Percentiles rank a stretch among this genome's conserved stretches.
These are phyloP conservation scores for Kodamaea sp. DNA, from an alignment of 1,139 yeast genomes.

Conservation along the genomic window DNA sequence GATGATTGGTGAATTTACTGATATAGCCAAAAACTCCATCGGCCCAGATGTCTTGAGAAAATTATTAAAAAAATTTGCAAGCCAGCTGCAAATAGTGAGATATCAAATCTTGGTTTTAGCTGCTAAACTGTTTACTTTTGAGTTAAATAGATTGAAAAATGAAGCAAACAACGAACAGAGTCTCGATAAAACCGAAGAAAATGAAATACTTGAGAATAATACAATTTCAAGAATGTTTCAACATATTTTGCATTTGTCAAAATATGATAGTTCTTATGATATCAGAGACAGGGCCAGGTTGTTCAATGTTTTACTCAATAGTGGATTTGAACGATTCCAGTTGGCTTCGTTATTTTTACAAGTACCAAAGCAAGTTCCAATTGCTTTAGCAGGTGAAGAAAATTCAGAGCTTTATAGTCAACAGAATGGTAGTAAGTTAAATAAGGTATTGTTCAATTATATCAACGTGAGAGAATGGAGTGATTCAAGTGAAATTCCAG, in stretches of 20 bases:
- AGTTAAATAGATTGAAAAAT: constrained; percentile 36
- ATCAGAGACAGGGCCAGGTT: constrained; percentile 83
- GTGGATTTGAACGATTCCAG: constrained; percentile 37
- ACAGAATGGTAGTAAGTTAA: not conserved
- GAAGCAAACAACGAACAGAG: constrained; percentile 19
- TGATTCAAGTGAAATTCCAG: constrained; percentile 30
- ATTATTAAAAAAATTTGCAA: constrained; percentile 52
- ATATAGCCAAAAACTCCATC: constrained; percentile 36
- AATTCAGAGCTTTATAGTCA: not conserved
- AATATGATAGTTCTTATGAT: constrained; percentile 74
- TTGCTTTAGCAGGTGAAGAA: constrained; percentile 8
- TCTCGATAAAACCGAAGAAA: constrained; percentile 23
- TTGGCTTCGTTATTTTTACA: constrained; percentile 76
- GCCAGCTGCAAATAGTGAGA: constrained; percentile 59
- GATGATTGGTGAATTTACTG: constrained; percentile 81
- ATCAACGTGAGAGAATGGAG: constrained; percentile 35
- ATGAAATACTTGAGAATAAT: constrained; percentile 23
- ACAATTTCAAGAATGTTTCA: constrained; percentile 56
- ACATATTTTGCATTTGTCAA: constrained; percentile 59
- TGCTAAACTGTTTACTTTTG: constrained; percentile 64
- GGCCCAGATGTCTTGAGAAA: constrained; percentile 77
- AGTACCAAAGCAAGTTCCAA: constrained; percentile 73
- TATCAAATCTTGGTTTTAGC: constrained; percentile 71
- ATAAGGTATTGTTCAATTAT: constrained; percentile 17
- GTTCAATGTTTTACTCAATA: constrained; percentile 49